Evolutionary conservation across 106 monocot species (phyloP), one percentile per base, ranked within the genome.

Genomic region (Dendrobium huoshanense): DNA sequence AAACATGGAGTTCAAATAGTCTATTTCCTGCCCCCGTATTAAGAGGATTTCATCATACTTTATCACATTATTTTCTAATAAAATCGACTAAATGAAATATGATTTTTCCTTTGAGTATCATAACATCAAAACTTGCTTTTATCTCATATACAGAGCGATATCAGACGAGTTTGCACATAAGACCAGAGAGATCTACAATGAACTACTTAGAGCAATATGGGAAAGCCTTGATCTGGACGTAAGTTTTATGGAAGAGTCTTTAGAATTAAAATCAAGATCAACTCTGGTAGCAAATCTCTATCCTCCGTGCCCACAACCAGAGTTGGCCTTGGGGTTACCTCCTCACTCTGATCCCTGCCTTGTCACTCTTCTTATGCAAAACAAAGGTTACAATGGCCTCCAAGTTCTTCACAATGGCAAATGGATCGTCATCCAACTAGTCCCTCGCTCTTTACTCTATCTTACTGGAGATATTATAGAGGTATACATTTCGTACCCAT

Each of bases 301-400:
- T 48, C 92, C 92, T 16, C 86, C 88, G 1, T 92, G 87, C 77
- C 84, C 83, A 3, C 80, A 87, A 48, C 88, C 88, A 5, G 87
- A 90, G 59, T 41, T 83, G 0, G 81, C 80, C 31, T 27, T 88
- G 8, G 91, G 94, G 1, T 45, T 94, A 1, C 84, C 90, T 0
- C 78, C 92, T 13, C 92, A 95, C 59, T 86, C 91, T 8, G 94
- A 94, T 79, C 88, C 90, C 41, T 88, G 88, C 80, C 80, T 88
- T 56, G 76, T 94, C 68, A 92, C 88, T 7, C 15, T 95, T 10
- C 85, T 95, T 55, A 59, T 81, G 44, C 92, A 95, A 76, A 85
- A 90, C 31, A 42, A 44, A 19, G 48, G 88, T 59, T 45, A 77
- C 54, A 90, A 92, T 40, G 70, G 70, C 70, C 89, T 95, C 54